Conservation (phyloP, 202 grass and related monocot genomes). For the Schoenoplectus triqueter region DNA sequence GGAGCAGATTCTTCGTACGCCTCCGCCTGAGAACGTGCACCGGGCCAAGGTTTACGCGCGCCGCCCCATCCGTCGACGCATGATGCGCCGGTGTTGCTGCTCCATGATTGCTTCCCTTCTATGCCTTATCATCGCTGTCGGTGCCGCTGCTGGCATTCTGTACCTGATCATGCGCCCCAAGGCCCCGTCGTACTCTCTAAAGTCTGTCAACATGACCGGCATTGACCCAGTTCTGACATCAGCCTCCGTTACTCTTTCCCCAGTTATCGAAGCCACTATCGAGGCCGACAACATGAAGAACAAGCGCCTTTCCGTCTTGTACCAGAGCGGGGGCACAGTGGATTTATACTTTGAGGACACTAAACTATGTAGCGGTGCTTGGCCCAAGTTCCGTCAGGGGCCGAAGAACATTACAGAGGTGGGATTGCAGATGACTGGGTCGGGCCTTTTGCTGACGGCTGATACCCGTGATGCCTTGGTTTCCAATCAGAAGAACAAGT, state of each 20-base stretch:
- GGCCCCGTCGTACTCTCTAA: conserved; percentile 52
- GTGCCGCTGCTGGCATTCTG: conserved; percentile 37
- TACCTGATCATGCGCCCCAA: conserved; percentile 69
- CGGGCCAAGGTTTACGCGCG: conserved; percentile 40
- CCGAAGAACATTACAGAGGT: conserved; percentile 52
- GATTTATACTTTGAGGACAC: conserved; percentile 47
- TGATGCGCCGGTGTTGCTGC: conserved; percentile 45
- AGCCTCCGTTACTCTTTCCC: neutral
- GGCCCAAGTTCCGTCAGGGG: conserved; percentile 67
- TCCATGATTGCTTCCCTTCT: neutral
- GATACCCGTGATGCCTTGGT: conserved; percentile 33
- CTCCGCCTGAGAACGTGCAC: conserved; percentile 55
- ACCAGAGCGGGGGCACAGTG: conserved; percentile 53
- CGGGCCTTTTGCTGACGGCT: conserved; percentile 40
- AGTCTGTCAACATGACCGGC: conserved; percentile 52
- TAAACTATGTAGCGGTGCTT: conserved; percentile 48
- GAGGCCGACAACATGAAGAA: conserved; percentile 39
- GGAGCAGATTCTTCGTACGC: conserved; percentile 78
- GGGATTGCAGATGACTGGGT: conserved; percentile 12
- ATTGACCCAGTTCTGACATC: conserved; percentile 39
- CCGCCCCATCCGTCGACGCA: conserved; percentile 34
- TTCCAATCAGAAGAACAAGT: conserved; percentile 33
- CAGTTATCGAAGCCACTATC: conserved; percentile 26
- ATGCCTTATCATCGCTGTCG: conserved; percentile 11
- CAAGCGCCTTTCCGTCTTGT: conserved; percentile 54